Base-by-base conservation (phyloP, 2,329 filamentous ascomycete genomes). In the Septoria petroselini region DNA sequence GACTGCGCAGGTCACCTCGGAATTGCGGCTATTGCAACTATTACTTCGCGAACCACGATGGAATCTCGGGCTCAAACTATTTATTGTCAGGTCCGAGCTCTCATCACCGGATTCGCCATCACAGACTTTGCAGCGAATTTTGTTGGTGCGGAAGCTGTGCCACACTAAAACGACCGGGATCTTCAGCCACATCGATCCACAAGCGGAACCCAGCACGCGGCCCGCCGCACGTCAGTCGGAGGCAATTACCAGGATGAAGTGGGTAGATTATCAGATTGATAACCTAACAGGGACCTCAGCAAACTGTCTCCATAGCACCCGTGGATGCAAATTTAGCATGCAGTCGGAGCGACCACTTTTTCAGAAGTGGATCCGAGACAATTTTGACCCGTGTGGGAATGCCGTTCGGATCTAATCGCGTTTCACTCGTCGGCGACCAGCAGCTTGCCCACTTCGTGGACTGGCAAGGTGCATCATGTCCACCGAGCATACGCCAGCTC, bases 181-280 rank as follows among this genome's bases (percentile, higher is more conserved):
- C 9, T 5, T 27, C 23, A 27, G 23, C 23, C 23, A 27, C 23
- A 27, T 27, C 23, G 23, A 9, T 5, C 23, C 23, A 27, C 23
- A 27, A 27, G 23, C 23, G 23, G 5, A 27, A 27, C 23, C 23
- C 23, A 27, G 5, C 9, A 5, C 5, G 23, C 23, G 23, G 23
- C 23, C 23, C 23, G 23, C 23, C 9, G 23, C 9, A 27, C 5
- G 23, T 5, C 23, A 27, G 23, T 9, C 23, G 9, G n/a, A n/a
- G 23, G 9, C 23, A 46, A 34, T 21, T 8, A n/a, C 21, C 17
- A 14, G 43, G 31, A 29, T 46, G 17, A 35, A n/a, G 23, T 17
- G 33, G 33, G 29, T 41, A 35, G 45, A 41, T 48, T 48, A 48
- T 41, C 45, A 34, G 45, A 48, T 41, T 35, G 45, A 48, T 48